Base-by-base conservation (phyloP, 805 yeast species). In the Hanseniaspora lachancei region DNA sequence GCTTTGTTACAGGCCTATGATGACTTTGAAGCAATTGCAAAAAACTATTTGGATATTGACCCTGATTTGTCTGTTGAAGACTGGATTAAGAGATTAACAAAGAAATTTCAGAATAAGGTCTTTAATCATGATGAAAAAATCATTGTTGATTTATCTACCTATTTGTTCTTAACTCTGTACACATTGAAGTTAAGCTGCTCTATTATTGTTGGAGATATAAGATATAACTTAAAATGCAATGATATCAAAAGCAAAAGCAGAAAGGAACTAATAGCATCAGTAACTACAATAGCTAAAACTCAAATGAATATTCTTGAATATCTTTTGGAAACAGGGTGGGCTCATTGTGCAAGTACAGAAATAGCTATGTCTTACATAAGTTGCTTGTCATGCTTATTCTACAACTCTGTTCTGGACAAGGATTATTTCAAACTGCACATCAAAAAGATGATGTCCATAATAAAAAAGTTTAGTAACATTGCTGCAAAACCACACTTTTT, bases 21-120 rank as follows among this genome's bases (percentile, higher is more conserved):
- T 4, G 50, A 46, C n/a, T 53, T 46, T 53, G 56, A 53, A 16
- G 18, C 21, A 1, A 46, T 38, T 18, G 56, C 56, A 3, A 53
- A 46, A 39, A 29, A 41, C 2, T 46, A 38, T 46, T 32, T 53
- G 16, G 27, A 39, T 13, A 46, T 53, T 20, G 42, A 46, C 15
- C 3, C 41, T 29, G 46, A 44, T 1, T 15, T n/a, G 5, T 29
- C 34, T n/a, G 7, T 46, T 46, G 40, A 38, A 4, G 23, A 38
- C 12, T 53, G 56, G 56, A 18, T 53, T 18, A 36, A 20, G 2
- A 36, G 20, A 2, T 16, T 51, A 32, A 5, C 42, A 6, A 27
- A 40, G 15, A 41, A 36, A 27, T 21, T 12, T 16, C n/a, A 23
- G 36, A 16, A 18, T 12, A 13, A 34, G 7, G 32, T 20, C 16